Evolutionary conservation across 2,329 filamentous ascomycete genomes (phyloP).

Genomic region (Hypomyces rosellus): DNA sequence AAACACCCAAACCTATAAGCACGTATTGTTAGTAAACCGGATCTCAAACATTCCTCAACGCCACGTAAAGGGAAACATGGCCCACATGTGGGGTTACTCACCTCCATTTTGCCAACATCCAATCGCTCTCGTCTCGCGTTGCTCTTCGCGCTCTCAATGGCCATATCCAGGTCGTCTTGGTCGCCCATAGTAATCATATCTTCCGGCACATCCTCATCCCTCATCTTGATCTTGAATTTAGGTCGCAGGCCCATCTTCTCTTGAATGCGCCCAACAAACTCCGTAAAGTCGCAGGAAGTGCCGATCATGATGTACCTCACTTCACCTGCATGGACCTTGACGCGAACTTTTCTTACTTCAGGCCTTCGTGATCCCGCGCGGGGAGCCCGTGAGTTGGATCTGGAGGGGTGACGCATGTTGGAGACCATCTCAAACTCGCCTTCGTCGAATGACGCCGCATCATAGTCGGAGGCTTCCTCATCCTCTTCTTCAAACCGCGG

Average conservation of each 20-base stretch:
- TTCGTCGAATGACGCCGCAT: constrained; percentile 65
- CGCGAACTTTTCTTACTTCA: constrained; percentile 70
- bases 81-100: constrained; percentile 39
- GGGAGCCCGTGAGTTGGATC: constrained; percentile 42
- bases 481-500: constrained; percentile 73
- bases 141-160: constrained; percentile 62
- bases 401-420: constrained; percentile 39
- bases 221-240: constrained; percentile 82
- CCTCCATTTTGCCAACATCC: constrained; percentile 93
- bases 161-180: constrained; percentile 91
- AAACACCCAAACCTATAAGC: constrained; percentile 43
- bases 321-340: constrained; percentile 90
- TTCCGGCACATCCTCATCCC: constrained; percentile 67
- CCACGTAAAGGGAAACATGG: not conserved
- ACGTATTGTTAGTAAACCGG: constrained; percentile 18
- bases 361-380: constrained; percentile 53
- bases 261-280: constrained; percentile 71
- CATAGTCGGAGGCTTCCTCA: constrained; percentile 68
- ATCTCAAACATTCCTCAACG: not conserved
- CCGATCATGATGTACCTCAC: constrained; percentile 88
- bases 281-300: constrained; percentile 63
- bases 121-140: constrained; percentile 64
- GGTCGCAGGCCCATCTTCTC: constrained; percentile 78
- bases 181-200: constrained; percentile 98
- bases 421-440: constrained; percentile 75